Base-by-base conservation (phyloP, 139 green algal species). In the Limnomonas spitsbergensis region DNA sequence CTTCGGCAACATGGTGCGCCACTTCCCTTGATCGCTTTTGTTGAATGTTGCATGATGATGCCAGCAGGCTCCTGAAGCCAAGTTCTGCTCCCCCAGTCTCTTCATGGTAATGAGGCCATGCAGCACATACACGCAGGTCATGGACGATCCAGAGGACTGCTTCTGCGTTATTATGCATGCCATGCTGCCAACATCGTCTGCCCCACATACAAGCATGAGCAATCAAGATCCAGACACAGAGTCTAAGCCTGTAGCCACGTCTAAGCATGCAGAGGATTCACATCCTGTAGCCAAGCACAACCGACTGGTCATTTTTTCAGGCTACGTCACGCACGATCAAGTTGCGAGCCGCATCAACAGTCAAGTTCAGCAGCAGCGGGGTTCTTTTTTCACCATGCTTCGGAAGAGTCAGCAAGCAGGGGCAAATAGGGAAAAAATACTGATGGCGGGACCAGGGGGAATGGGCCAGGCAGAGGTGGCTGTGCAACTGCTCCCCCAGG, bases 151-250 rank as follows among this genome's bases (percentile, higher is more conserved):
- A 9, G 83, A 83, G 26, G 81, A 90, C 53, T 92, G 88, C 75
- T 92, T 90, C 75, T 90, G 83, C 52, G 88, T 92, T 1, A 79
- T 92, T 68, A 76, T 92, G 20, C 88, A 89, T 66, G 87, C 53
- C 29, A n/a, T 35, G 38, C 38, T 34, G 52, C n/a, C 73, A 78
- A 53, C 36, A 31, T 2, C 36, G n/a, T n/a, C n/a, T n/a, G n/a
- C 20, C 47, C 47, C 47, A 61, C 47, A 66, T 20, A 70, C 56
- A 70, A 32, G 7, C 56, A 7, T 70, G 56, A 36, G 29, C 24
- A 24, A 70, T 14, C 27, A 70, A 38, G 56, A 24, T 24, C 56
- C 56, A 61, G 4, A 56, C 7, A 6, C n/a, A n/a, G n/a, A n/a
- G n/a, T n/a, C n/a, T n/a, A n/a, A n/a, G n/a, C n/a, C n/a, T n/a